Evolutionary conservation across 2,329 filamentous ascomycete species (phyloP).

Genomic region (Trichoderma aggressivum): DNA sequence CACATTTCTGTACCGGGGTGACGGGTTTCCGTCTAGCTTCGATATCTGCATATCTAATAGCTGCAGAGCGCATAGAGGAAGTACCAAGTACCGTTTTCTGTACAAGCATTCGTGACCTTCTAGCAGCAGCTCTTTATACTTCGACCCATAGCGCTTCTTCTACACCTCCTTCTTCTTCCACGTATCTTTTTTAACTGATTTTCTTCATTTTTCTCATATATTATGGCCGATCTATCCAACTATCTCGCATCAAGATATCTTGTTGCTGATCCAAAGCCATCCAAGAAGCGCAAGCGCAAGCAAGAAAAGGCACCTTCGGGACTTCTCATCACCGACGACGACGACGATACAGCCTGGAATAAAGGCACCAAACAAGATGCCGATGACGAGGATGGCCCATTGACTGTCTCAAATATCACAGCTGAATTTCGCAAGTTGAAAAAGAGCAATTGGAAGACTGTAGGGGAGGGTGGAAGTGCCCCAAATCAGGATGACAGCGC

Average conservation of each 20-base stretch:
- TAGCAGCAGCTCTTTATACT: neutral
- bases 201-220: neutral
- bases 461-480: conserved; percentile 46
- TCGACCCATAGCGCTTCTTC: neutral
- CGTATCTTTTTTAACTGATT: neutral
- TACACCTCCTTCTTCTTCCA: neutral
- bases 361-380: conserved; percentile 41
- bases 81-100: neutral
- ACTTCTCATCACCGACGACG: conserved; percentile 64
- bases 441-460: conserved; percentile 74
- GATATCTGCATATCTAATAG: conserved; percentile 28
- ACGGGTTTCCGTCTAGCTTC: conserved; percentile 14
- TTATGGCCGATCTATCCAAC: conserved; percentile 60
- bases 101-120: neutral
- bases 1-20: conserved; percentile 21
- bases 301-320: conserved; percentile 44
- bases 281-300: conserved; percentile 65
- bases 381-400: conserved; percentile 52
- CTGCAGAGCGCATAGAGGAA: neutral
- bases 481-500: conserved; percentile 44
- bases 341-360: conserved; percentile 56
- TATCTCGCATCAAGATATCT: conserved; percentile 94
- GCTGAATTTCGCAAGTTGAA: conserved; percentile 71
- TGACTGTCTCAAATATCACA: conserved; percentile 49
- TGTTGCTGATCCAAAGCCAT: conserved; percentile 52